Conservation (phyloP, 1,284 basidiomycete species). For the Omphalotus olearius region DNA sequence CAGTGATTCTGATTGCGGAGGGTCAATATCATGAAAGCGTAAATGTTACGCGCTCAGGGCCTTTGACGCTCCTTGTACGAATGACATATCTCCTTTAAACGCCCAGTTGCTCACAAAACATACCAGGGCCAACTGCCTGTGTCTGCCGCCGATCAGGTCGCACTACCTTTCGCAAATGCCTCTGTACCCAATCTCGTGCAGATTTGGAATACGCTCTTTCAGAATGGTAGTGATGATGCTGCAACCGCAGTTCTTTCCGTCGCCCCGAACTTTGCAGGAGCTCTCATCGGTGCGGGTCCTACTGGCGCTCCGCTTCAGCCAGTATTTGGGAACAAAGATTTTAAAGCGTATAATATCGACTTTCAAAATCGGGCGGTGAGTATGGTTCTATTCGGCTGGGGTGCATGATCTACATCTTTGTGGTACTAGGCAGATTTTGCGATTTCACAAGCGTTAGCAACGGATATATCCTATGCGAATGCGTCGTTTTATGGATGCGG, state of each 20-base stretch:
- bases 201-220: conserved; percentile 45
- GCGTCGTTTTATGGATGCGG: conserved; percentile 67
- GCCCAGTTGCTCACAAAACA: background rate
- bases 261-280: conserved; percentile 42
- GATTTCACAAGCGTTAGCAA: conserved; percentile 57
- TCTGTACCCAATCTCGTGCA: conserved; percentile 48
- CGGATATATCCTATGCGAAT: conserved; percentile 57
- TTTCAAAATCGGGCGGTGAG: conserved; percentile 63
- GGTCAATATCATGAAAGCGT: conserved; percentile 63
- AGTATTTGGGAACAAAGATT: conserved; percentile 51
- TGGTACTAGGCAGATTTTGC: conserved; percentile 45
- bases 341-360: conserved; percentile 65
- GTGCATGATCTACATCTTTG: too few relatives aligned
- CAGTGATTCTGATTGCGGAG: conserved; percentile 51
- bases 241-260: conserved; percentile 51
- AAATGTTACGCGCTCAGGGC: conserved; percentile 49
- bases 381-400: background rate
- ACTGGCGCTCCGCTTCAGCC: conserved; percentile 53
- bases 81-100: background rate
- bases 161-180: conserved; percentile 26
- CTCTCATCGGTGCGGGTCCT: conserved; percentile 52
- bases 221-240: conserved; percentile 45
- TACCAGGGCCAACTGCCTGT: conserved; percentile 48
- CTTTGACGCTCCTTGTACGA: conserved; percentile 51
- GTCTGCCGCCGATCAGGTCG: conserved; percentile 24